Evolutionary conservation across 2,329 filamentous ascomycete species (phyloP), one percentile per base, ranked within the genome.

Genomic region (Xylariales sp.): DNA sequence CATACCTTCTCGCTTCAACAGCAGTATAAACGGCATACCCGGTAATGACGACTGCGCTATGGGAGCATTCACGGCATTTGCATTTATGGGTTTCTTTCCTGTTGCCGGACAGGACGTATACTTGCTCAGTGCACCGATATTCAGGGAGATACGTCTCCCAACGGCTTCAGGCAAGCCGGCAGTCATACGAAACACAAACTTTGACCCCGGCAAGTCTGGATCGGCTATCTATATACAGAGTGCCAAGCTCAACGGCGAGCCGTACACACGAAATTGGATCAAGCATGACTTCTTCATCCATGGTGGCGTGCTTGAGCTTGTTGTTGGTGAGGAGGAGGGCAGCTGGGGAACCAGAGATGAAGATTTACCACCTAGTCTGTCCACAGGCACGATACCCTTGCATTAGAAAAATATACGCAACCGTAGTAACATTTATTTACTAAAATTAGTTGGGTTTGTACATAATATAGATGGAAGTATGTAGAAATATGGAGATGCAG

Each of bases 1-100:
- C 55, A 79, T 87, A 37, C 82, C 83, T 0, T 62, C 65, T 0
- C 71, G 77, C 37, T 88, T 87, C 69, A 85, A 85, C 63, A 71
- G 72, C 20, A 75, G 72, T 0, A 53, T 77, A 6, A 68, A 67
- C 28, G 83, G 83, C 0, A 68, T 76, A 18, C 70, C 72, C 2
- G 72, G 72, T 20, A 76, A 76, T 54, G 72, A 76, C 51, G 72
- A 76, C 59, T 72, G 69, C 36, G 70, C 72, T 44, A 76, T 75
- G 71, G 71, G 71, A 10, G 68, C 70, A 0, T 76, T 76, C 44
- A 61, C 65, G 16, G 66, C 67, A 12, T 66, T 75, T 44, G 67
- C 66, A 7, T 64, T 70, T 51, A 66, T 76, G 63, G 72, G 72
- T 0, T 67, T 76, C 45, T 76, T 74, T 47, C 72, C 72, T 15